Conservation (phyloP, 2,329 filamentous ascomycete genomes). For the Trichophyton mentagrophytes region DNA sequence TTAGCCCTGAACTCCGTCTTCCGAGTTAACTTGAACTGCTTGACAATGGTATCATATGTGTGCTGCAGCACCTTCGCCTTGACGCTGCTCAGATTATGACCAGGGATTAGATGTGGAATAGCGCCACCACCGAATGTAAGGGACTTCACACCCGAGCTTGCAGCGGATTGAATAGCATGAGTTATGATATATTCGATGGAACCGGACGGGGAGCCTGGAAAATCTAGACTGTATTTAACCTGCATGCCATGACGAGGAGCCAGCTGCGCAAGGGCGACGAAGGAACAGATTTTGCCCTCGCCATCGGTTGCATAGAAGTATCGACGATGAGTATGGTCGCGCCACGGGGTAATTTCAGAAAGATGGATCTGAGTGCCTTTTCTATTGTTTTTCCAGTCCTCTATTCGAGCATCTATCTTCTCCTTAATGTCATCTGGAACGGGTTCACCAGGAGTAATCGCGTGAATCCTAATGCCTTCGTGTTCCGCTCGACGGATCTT, state of each 20-base stretch:
- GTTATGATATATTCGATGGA: slow-evolving; percentile 75
- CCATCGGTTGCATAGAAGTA: slow-evolving; percentile 71
- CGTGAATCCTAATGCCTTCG: slow-evolving; percentile 69
- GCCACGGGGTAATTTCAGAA: slow-evolving; percentile 80
- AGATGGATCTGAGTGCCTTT: slow-evolving; percentile 81
- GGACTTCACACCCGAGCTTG: slow-evolving; percentile 45
- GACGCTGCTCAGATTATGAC: slow-evolving; percentile 67
- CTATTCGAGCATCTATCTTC: slow-evolving; percentile 59
- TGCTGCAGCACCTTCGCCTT: slow-evolving; percentile 69
- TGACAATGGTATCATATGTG: slow-evolving; percentile 69
- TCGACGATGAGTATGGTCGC: slow-evolving; percentile 67
- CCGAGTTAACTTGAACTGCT: slow-evolving; percentile 66
- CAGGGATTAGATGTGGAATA: slow-evolving; percentile 57
- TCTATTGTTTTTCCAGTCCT: slow-evolving; percentile 66
- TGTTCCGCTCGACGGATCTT: slow-evolving; percentile 72
- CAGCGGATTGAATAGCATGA: slow-evolving; percentile 51
- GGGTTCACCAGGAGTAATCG: slow-evolving; percentile 52
- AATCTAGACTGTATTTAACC: slow-evolving; percentile 92
- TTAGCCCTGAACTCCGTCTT: slow-evolving; percentile 88
- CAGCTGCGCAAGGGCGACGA: slow-evolving; percentile 74
- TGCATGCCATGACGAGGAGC: slow-evolving; percentile 76
- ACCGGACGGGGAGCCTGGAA: slow-evolving; percentile 73
- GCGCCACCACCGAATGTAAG: slow-evolving; percentile 86
- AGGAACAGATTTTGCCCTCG: slow-evolving; percentile 57
- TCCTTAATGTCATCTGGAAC: slow-evolving; percentile 53